A percentile compares a stretch with the other conserved stretches of the same genome.
Evolutionary conservation across 176 grass and related monocot genomes (phyloP).

Genomic region (Paspalum notatum): DNA sequence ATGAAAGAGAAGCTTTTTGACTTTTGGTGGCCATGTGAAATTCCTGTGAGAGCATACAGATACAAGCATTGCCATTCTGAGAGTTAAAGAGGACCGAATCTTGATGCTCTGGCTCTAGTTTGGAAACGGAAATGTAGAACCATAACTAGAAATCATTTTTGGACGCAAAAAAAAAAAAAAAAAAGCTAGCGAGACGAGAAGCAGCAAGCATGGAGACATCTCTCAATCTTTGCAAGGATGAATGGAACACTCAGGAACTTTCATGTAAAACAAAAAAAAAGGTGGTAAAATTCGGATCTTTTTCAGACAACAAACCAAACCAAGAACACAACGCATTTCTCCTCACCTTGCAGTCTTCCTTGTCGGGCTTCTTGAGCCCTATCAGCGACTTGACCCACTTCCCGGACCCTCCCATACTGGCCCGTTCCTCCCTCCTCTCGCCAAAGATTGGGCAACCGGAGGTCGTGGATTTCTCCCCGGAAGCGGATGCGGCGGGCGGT

Average conservation of each 20-base stretch:
- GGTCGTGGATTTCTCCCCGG: neutral
- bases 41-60: neutral
- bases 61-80: neutral
- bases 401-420: slow-evolving; percentile 65
- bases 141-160: neutral
- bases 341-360: slow-evolving; percentile 70
- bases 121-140: neutral
- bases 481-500: neutral
- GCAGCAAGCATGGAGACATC: neutral
- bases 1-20: neutral
- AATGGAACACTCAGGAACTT: neutral
- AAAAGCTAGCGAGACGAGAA: neutral
- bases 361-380: slow-evolving; percentile 83
- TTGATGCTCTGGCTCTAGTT: neutral
- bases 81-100: neutral
- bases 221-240: neutral
- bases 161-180: neutral
- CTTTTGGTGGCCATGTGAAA: neutral
- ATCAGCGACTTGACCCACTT: slow-evolving; percentile 92
- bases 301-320: neutral
- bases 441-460: slow-evolving; percentile 13
- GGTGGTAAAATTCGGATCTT: neutral
- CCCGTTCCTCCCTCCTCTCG: neutral
- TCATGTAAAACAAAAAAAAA: neutral
- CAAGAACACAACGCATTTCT: neutral